Conservation (phyloP, 2,329 filamentous ascomycete species). For the Calonectria leucothoes region DNA sequence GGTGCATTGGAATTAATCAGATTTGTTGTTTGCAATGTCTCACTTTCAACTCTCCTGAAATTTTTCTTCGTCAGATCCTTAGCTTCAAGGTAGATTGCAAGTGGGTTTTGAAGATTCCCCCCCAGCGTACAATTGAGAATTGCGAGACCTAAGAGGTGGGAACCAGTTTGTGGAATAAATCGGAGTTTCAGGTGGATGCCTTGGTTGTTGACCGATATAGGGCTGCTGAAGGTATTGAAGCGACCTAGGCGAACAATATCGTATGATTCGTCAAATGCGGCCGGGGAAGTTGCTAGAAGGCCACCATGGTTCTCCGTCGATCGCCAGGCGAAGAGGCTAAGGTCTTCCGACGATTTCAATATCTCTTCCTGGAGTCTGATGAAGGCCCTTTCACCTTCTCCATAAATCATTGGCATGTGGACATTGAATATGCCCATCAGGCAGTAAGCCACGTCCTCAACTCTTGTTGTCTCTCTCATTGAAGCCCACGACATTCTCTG, state of each 20-base stretch:
- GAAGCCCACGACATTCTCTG: constrained; percentile 46
- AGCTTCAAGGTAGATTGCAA: background rate
- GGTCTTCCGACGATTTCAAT: constrained; percentile 11
- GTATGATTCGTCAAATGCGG: background rate
- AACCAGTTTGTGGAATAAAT: background rate
- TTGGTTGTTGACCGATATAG: background rate
- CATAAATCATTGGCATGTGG: constrained; percentile 46
- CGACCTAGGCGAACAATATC: background rate
- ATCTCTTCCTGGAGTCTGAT: constrained; percentile 45
- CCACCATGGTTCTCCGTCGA: background rate
- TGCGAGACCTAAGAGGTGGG: background rate
- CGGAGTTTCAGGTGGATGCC: background rate
- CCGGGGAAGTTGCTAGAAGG: background rate
- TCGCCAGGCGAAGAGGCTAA: background rate
- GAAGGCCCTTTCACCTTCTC: constrained; percentile 41
- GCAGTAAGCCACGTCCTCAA: constrained; percentile 45
- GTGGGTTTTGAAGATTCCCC: background rate
- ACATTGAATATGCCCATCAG: constrained; percentile 45
- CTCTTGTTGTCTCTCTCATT: constrained; percentile 35
- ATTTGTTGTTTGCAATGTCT: background rate
- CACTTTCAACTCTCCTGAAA: background rate
- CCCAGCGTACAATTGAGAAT: background rate
- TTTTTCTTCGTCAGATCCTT: background rate
- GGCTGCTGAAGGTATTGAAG: background rate
- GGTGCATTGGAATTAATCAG: background rate